These are phyloP conservation scores for Schizosaccharomyces versatilis DNA, from an alignment of 1,139 yeast genomes.

Conservation along the genomic window DNA sequence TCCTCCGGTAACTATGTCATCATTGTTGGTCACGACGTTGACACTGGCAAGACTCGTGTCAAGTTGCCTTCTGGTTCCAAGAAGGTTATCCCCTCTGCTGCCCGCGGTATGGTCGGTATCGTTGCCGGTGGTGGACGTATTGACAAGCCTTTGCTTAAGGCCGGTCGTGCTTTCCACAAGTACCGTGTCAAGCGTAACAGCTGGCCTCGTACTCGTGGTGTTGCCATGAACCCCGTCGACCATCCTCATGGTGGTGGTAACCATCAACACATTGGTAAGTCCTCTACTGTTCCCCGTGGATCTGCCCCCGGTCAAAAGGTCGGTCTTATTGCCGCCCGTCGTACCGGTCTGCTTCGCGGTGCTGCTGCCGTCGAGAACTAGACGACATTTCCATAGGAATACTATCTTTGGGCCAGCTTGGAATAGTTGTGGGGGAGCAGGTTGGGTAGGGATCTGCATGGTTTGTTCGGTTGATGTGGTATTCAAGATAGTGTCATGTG, in stretches of 20 bases:
- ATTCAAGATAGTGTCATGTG: no score
- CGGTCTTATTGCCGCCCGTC: conserved; percentile 99
- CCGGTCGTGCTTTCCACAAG: conserved; percentile 99
- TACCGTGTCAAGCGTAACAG: conserved; percentile 97
- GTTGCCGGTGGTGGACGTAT: conserved; percentile 99
- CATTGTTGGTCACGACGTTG: conserved; percentile 97
- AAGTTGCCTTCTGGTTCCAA: conserved; percentile 98
- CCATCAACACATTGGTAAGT: conserved; percentile 84
- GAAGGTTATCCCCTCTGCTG: conserved; percentile 83
- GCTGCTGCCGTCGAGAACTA: conserved; percentile 86
- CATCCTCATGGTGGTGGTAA: conserved; percentile 99
- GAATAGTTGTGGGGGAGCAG: no score
- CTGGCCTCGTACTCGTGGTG: conserved; percentile 99
- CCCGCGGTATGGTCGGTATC: conserved; percentile 99
- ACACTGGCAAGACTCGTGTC: conserved; percentile 95
- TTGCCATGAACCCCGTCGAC: conserved; percentile 98
- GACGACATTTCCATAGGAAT: no score
- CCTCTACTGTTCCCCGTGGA: conserved; percentile 98
- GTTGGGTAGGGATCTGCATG: no score
- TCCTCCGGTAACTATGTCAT: conserved; percentile 98
- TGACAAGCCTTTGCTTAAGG: conserved; percentile 97
- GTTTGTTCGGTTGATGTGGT: no score
- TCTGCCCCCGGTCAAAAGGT: conserved; percentile 99
- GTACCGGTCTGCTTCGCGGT: conserved; percentile 99
- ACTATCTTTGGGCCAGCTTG: no score